Evolutionary conservation across 192 early-diverging fungal genomes (phyloP).

Genomic region (Gonapodya sp.): DNA sequence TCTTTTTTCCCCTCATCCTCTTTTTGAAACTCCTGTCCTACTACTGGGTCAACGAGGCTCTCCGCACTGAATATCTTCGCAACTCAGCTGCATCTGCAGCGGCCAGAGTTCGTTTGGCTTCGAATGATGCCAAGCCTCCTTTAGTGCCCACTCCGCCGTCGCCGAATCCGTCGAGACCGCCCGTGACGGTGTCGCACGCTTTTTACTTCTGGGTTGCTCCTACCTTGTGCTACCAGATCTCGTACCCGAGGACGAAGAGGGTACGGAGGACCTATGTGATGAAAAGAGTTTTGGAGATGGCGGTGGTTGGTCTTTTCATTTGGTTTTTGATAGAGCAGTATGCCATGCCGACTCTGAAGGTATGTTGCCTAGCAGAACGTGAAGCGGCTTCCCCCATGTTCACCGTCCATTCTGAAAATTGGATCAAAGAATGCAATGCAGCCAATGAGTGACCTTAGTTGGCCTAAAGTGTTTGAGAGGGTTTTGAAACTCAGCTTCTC

Average conservation of each 20-base stretch:
- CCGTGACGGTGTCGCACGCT: constrained; percentile 49
- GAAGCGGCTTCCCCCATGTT: constrained; percentile 16
- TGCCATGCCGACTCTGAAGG: constrained; percentile 14
- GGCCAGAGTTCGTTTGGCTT: constrained; percentile 26
- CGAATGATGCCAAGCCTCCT: background rate
- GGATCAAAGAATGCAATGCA: background rate
- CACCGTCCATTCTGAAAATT: background rate
- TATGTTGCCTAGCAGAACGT: background rate
- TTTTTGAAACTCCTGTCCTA: constrained; percentile 76
- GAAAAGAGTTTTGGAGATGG: constrained; percentile 68
- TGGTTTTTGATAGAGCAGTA: constrained; percentile 52
- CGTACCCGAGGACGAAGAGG: constrained; percentile 57
- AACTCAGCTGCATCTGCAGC: constrained; percentile 28
- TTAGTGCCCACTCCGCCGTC: background rate
- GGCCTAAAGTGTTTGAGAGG: background rate
- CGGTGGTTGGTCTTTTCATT: constrained; percentile 58
- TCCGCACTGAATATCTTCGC: constrained; percentile 50
- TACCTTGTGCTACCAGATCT: constrained; percentile 80
- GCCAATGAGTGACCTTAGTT: background rate
- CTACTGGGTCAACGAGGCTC: constrained; percentile 64
- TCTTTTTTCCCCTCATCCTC: constrained; percentile 53
- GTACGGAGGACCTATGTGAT: constrained; percentile 65
- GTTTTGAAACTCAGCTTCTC: background rate
- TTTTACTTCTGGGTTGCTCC: constrained; percentile 71
- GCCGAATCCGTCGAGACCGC: background rate